Conservation (phyloP, 2,329 filamentous ascomycete species). For the Neospermospora avenae region DNA sequence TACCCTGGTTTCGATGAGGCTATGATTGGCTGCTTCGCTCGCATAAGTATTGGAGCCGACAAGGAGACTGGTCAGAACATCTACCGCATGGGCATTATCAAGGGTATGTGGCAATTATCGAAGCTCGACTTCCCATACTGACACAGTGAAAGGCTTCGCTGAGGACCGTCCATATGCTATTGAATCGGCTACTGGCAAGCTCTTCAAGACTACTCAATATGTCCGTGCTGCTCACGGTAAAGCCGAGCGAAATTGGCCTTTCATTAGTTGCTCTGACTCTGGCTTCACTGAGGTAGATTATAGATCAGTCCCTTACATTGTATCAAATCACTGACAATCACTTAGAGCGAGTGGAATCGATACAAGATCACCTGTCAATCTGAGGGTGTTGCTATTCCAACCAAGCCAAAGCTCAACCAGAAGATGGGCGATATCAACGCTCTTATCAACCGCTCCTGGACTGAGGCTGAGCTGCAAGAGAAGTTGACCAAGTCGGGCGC, state of each 20-base stretch:
- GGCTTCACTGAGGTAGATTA: conserved; percentile 72
- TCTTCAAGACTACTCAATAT: conserved; percentile 83
- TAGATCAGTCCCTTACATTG: not conserved
- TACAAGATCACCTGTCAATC: conserved; percentile 73
- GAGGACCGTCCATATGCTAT: conserved; percentile 82
- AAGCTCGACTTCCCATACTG: conserved; percentile 24
- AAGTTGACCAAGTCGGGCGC: conserved; percentile 71
- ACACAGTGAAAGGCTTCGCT: conserved; percentile 59
- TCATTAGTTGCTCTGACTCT: conserved; percentile 84
- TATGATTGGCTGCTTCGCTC: conserved; percentile 79
- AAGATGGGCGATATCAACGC: conserved; percentile 81
- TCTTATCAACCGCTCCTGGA: conserved; percentile 78
- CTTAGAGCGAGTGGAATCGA: conserved; percentile 71
- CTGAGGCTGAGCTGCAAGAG: conserved; percentile 74
- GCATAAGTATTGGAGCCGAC: conserved; percentile 79
- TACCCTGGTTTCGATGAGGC: conserved; percentile 83
- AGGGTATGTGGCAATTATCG: conserved; percentile 52
- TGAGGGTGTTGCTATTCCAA: conserved; percentile 71
- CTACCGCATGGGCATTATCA: conserved; percentile 87
- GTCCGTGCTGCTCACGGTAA: conserved; percentile 79
- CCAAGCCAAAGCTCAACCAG: conserved; percentile 61
- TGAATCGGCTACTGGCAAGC: conserved; percentile 67
- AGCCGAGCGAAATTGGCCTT: conserved; percentile 79
- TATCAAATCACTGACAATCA: conserved; percentile 14
- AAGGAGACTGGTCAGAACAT: conserved; percentile 67